These are phyloP conservation scores for Blepharisma japonicum DNA, from an alignment of 73 alveolate genomes.

Conservation along the genomic window DNA sequence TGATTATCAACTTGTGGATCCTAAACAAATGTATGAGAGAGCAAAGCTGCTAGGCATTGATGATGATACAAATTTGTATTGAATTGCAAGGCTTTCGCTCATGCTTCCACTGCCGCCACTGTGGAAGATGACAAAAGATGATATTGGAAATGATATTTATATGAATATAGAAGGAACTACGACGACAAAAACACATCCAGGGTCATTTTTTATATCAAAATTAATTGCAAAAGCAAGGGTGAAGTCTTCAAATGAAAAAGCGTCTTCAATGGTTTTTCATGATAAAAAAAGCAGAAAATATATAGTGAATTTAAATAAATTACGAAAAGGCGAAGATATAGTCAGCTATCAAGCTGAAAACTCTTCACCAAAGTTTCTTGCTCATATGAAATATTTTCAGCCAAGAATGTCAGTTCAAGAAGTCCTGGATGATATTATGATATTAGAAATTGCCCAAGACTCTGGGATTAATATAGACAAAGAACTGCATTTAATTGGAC, in stretches of 20 bases:
- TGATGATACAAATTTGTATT: neutral
- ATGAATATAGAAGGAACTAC: neutral
- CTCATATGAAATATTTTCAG: neutral
- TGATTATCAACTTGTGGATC: constrained; percentile 1
- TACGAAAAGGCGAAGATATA: neutral
- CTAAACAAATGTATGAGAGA: constrained; percentile 7
- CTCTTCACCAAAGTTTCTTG: neutral
- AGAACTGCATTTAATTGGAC: constrained; percentile 9
- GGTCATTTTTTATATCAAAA: neutral
- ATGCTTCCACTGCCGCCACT: constrained; percentile 29
- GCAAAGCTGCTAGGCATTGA: neutral
- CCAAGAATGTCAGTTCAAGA: neutral
- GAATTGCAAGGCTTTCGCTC: constrained; percentile 8
- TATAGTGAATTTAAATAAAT: neutral
- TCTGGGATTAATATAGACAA: neutral
- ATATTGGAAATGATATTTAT: neutral
- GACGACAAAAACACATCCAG: neutral
- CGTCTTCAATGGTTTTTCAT: neutral
- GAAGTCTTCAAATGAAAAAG: neutral
- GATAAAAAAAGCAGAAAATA: constrained; percentile 6
- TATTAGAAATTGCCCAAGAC: constrained; percentile 1
- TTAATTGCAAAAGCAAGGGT: neutral
- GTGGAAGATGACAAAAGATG: neutral
- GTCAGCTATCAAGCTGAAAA: neutral
- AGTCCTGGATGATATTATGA: constrained; percentile 9